Base-by-base conservation (phyloP, 1,284 basidiomycete genomes). In the Puccinia triticina region DNA sequence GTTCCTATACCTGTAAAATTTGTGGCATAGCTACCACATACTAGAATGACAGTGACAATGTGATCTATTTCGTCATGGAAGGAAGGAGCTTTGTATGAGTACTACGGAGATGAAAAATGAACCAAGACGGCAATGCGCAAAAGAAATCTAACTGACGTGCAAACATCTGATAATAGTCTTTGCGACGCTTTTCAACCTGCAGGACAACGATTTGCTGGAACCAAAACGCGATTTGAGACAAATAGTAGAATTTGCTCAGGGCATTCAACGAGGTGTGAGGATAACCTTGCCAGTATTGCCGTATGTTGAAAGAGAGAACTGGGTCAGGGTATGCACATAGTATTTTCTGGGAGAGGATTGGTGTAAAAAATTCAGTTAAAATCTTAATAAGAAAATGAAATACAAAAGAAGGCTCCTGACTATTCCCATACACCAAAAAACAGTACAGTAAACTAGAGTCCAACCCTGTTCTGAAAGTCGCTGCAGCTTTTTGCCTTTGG, bases 101-200 rank as follows among this genome's bases (percentile, higher is more conserved):
- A 32, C 37, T 23, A 10, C 26, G 10, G n/a, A n/a, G n/a, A n/a
- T n/a, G n/a, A n/a, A n/a, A n/a, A n/a, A n/a, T n/a, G n/a, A n/a
- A n/a, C n/a, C n/a, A n/a, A n/a, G n/a, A n/a, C n/a, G 21, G 48
- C 37, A 1, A 64, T 34, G 32, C 59, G 23, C 48, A 46, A 34
- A 1, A 48, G 48, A 48, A 14, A 57, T 14, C 3, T 10, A 43
- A 79, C 77, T 53, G 23, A 81, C 79, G 87, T 34, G 83, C 83
- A 16, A 86, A 84, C 87, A 87, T 87, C 82, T 87, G 86, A 84
- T 83, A 83, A 76, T 86, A 85, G 82, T 87, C 87, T n/a, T 86
- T 86, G 7, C 87, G 84, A 26, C 84, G 83, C 32, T 85, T 86
- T 83, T 87, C 87, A 14, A 87, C 80, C 46, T 87, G 85, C 26